phyloP scores from a whole-genome alignment of 495 filamentous ascomycete species.

The Podospora conica region DNA sequence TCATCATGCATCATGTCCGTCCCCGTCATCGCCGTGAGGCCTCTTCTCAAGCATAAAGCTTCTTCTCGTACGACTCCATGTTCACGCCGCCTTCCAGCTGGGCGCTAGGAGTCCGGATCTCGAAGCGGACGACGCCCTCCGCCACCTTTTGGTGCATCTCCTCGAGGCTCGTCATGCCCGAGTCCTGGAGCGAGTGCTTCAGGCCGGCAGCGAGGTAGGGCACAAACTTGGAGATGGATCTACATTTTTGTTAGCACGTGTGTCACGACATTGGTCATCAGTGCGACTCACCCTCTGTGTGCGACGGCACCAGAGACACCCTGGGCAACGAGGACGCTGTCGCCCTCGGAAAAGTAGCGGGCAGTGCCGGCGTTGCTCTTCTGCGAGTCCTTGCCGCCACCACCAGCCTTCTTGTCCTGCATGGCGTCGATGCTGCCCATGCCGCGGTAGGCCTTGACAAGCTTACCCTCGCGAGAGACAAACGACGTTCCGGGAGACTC shows the following conservation, averaged over 20 bases:
- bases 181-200: constrained; percentile 96
- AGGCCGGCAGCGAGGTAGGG: constrained; percentile 92
- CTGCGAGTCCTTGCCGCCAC: constrained; percentile 60
- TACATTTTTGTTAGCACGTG: constrained; percentile 20
- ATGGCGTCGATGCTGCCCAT: constrained; percentile 99
- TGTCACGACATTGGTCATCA: not conserved
- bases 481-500: constrained; percentile 97
- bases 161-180: constrained; percentile 70
- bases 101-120: constrained; percentile 88
- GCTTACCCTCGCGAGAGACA: constrained; percentile 87
- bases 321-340: constrained; percentile 89
- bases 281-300: constrained; percentile 43
- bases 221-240: constrained; percentile 83
- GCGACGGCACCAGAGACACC: constrained; percentile 74
- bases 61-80: constrained; percentile 98
- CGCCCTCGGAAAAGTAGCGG: constrained; percentile 96
- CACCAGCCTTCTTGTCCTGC: constrained; percentile 93
- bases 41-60: constrained; percentile 76
- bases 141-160: constrained; percentile 70
- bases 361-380: constrained; percentile 93
- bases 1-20: constrained; percentile 7
- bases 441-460: constrained; percentile 97
- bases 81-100: constrained; percentile 95
- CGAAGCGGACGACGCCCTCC: constrained; percentile 79
- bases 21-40: not conserved